These are phyloP conservation scores for Rhizoclosmatium globosum DNA, from an alignment of 192 early-diverging fungal species.

Conservation along the genomic window DNA sequence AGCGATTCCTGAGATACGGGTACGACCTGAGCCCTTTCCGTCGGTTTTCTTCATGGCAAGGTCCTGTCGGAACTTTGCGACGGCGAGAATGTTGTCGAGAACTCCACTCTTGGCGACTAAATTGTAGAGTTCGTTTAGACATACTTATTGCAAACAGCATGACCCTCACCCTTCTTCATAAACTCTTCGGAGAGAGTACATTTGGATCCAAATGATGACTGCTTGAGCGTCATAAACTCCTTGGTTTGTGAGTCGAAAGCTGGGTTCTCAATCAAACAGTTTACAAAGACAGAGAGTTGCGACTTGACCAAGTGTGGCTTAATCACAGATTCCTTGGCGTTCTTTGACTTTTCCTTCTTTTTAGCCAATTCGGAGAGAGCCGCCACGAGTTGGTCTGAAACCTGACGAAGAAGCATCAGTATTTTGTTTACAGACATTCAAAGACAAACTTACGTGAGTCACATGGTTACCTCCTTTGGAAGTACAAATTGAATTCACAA, in stretches of 20 bases:
- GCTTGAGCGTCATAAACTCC: constrained; percentile 87
- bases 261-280: constrained; percentile 92
- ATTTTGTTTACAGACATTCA: background rate
- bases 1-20: constrained; percentile 77
- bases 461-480: constrained; percentile 93
- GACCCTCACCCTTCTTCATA: constrained; percentile 69
- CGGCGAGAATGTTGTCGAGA: constrained; percentile 79
- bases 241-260: constrained; percentile 98
- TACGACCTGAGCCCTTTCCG: constrained; percentile 61
- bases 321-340: constrained; percentile 62
- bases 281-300: constrained; percentile 95
- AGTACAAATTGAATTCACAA: constrained; percentile 97
- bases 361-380: constrained; percentile 72
- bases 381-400: constrained; percentile 76
- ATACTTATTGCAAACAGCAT: background rate
- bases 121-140: background rate
- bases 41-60: constrained; percentile 89
- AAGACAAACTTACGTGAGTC: constrained; percentile 69
- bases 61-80: constrained; percentile 75
- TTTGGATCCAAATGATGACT: constrained; percentile 81
- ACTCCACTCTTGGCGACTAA: constrained; percentile 85
- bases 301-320: constrained; percentile 87
- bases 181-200: constrained; percentile 81
- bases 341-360: constrained; percentile 71
- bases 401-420: constrained; percentile 9